These are phyloP conservation scores for Trichoderma breve DNA, from an alignment of 2,329 filamentous ascomycete species.

Conservation along the genomic window DNA sequence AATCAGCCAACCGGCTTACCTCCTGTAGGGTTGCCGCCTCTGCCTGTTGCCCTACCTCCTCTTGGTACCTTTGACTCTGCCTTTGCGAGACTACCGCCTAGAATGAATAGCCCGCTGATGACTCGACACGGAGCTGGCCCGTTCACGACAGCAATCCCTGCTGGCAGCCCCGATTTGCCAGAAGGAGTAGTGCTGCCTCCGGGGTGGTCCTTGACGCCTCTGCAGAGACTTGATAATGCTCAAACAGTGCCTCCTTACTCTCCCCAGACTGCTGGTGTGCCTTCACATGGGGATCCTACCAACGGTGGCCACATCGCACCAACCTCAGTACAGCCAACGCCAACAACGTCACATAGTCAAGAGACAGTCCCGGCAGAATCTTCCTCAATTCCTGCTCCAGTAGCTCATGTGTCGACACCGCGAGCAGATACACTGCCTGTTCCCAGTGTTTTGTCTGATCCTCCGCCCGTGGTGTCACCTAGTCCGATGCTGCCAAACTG, in stretches of 20 bases:
- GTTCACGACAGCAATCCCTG: constrained; percentile 52
- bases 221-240: constrained; percentile 53
- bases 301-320: constrained; percentile 17
- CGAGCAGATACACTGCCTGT: not conserved
- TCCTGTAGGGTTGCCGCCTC: constrained; percentile 16
- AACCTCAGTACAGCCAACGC: not conserved
- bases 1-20: constrained; percentile 15
- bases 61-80: constrained; percentile 11
- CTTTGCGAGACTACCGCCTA: constrained; percentile 33
- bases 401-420: not conserved
- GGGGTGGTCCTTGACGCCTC: constrained; percentile 63
- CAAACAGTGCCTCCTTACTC: constrained; percentile 26
- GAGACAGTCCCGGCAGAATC: not conserved
- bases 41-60: not conserved
- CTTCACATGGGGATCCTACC: constrained; percentile 22
- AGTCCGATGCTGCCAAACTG: constrained; percentile 50
- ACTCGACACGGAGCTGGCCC: constrained; percentile 48
- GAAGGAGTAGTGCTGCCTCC: constrained; percentile 62
- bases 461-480: constrained; percentile 44
- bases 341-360: not conserved
- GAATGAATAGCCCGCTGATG: constrained; percentile 42
- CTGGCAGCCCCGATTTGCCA: constrained; percentile 60
- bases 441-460: constrained; percentile 23
- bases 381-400: not conserved
- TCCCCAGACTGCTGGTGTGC: constrained; percentile 26